phyloP scores from a whole-genome alignment of 345 rosid genomes.

The Excoecaria cochinchinensis region DNA sequence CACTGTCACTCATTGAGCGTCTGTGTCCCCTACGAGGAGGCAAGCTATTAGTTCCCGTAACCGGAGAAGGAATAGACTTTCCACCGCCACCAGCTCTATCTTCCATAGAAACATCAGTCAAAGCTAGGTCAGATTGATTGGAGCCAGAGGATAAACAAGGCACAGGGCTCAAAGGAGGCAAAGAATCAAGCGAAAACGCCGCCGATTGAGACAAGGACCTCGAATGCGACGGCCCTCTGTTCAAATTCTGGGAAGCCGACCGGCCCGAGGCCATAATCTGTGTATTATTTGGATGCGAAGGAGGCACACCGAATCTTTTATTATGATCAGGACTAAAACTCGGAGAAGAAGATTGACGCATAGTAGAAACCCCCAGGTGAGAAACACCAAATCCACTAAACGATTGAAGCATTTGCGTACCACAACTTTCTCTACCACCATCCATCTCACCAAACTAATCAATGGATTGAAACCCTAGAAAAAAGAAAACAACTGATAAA shows the following conservation, averaged over 20 bases:
- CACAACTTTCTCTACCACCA: neutral
- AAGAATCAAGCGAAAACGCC: slow-evolving; percentile 66
- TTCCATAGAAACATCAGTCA: slow-evolving; percentile 57
- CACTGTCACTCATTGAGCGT: slow-evolving; percentile 71
- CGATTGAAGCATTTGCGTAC: slow-evolving; percentile 58
- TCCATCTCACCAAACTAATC: neutral
- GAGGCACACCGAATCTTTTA: slow-evolving; percentile 75
- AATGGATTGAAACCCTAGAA: neutral
- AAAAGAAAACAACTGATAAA: neutral
- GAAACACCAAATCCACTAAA: slow-evolving; percentile 40
- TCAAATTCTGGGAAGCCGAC: slow-evolving; percentile 42
- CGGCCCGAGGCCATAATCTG: slow-evolving; percentile 64
- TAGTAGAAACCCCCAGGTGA: neutral
- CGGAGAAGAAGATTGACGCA: slow-evolving; percentile 39
- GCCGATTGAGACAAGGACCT: slow-evolving; percentile 74
- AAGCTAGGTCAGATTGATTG: slow-evolving; percentile 40
- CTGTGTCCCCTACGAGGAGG: slow-evolving; percentile 82
- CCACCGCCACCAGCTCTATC: slow-evolving; percentile 18
- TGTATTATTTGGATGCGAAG: slow-evolving; percentile 73
- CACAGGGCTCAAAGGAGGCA: slow-evolving; percentile 77
- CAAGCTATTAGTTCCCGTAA: slow-evolving; percentile 37
- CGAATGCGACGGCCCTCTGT: slow-evolving; percentile 55
- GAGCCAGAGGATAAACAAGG: slow-evolving; percentile 34
- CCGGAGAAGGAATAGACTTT: slow-evolving; percentile 55
- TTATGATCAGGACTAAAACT: slow-evolving; percentile 36